Base-by-base conservation (phyloP, 768 basidiomycete species). In the Collybiopsis luxurians region DNA sequence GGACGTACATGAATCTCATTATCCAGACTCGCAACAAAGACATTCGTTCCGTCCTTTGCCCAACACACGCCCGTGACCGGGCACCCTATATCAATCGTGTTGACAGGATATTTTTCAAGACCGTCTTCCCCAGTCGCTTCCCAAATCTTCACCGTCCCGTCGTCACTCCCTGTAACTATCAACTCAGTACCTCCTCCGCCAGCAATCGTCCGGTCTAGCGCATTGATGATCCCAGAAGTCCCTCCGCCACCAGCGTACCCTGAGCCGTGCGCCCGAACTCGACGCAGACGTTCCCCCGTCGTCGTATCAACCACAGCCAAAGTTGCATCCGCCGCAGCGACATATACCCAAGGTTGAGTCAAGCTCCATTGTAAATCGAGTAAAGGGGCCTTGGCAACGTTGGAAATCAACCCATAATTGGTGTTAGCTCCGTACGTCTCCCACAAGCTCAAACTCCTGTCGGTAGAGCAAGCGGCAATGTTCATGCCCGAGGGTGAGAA, bases 401-500 rank as follows among this genome's bases (percentile, higher is more conserved):
- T 87, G 11, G 87, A 83, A 24, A 98, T 76, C 2, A 93, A 82
- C 23, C 85, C 95, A 63, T 95, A 98, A 79, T 98, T 98, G 23
- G 83, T 90, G 64, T 96, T 95, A 6, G 95, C 93, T 15, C 92
- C 74, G 57, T 95, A 97, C 1, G 94, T 95, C 61, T 87, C 78
- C 95, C 95, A 97, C 47, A 96, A 64, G 92, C 95, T 96, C 60
- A 98, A 87, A 60, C 87, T 87, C 64, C 92, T 79, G 73, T 99
- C 96, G 2, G 89, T 82, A 13, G 92, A 95, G 67, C 89, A 92
- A 9, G 94, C 94, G 39, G 96, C 97, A 57, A 98, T 85, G 62
- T 91, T 92, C 69, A 95, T 89, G 3, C 97, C 97, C 2, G 89
- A 89, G 13, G 95, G 93, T 66, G 96, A 93, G 68, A 98, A 98